Conservation (phyloP, 2,329 filamentous ascomycete genomes). For the Davidsoniella virescens region DNA sequence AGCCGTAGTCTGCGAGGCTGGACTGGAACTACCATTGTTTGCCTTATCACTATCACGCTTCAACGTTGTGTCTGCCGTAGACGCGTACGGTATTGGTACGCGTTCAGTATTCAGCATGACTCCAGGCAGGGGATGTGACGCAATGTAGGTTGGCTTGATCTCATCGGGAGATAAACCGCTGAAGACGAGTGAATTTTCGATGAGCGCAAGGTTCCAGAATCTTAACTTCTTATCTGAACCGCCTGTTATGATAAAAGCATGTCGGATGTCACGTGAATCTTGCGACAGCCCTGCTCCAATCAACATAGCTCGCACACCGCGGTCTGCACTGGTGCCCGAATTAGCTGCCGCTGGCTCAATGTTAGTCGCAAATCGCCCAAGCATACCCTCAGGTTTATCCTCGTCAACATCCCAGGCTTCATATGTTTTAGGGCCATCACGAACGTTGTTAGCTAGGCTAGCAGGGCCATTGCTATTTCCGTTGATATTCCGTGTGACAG, state of each 20-base stretch:
- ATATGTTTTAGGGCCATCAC: slow-evolving; percentile 46
- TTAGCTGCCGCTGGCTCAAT: slow-evolving; percentile 37
- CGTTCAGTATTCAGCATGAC: slow-evolving; percentile 53
- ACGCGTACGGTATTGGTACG: slow-evolving; percentile 25
- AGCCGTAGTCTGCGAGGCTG: no score
- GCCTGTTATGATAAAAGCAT: slow-evolving; percentile 72
- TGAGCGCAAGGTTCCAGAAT: slow-evolving; percentile 76
- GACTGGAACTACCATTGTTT: no score
- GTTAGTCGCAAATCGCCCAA: slow-evolving; percentile 65
- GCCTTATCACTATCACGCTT: slow-evolving; percentile 10
- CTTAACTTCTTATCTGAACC: slow-evolving; percentile 81
- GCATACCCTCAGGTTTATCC: slow-evolving; percentile 71
- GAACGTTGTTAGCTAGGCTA: background rate
- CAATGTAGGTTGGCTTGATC: slow-evolving; percentile 54
- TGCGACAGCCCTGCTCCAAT: slow-evolving; percentile 56
- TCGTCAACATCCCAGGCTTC: slow-evolving; percentile 82
- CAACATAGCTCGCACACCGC: slow-evolving; percentile 59
- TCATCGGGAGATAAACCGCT: slow-evolving; percentile 62
- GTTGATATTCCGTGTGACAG: background rate
- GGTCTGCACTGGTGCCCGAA: slow-evolving; percentile 29
- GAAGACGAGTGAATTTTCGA: slow-evolving; percentile 64
- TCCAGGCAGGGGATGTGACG: slow-evolving; percentile 43
- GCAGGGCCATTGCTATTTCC: background rate
- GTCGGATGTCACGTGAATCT: slow-evolving; percentile 55
- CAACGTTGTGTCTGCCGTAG: slow-evolving; percentile 16